Evolutionary conservation across 495 filamentous ascomycete species (phyloP).

Genomic region (Cryomyces minteri): DNA sequence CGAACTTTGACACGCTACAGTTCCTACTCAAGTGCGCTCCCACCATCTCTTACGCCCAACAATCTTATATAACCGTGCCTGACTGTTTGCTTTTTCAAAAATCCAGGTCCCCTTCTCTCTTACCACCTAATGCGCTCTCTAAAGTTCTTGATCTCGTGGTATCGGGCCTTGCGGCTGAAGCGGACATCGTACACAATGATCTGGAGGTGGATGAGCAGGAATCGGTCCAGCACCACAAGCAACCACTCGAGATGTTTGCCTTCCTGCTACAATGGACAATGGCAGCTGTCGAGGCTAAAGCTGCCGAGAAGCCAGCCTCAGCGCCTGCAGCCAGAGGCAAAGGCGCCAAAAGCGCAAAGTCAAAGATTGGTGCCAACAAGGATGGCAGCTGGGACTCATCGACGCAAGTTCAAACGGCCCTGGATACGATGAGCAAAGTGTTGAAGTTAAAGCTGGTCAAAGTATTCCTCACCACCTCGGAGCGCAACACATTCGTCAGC

Average conservation of each 20-base stretch:
- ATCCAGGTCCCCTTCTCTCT: conserved; percentile 61
- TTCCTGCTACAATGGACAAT: conserved; percentile 93
- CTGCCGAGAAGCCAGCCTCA: conserved; percentile 67
- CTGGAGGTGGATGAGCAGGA: conserved; percentile 86
- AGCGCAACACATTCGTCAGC: conserved; percentile 83
- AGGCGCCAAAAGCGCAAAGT: conserved; percentile 60
- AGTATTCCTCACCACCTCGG: conserved; percentile 92
- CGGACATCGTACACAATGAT: conserved; percentile 69
- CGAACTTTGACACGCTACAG: conserved; percentile 78
- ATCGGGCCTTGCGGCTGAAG: conserved; percentile 83
- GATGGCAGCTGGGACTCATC: conserved; percentile 80
- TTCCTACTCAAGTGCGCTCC: conserved; percentile 90
- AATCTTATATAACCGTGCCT: conserved; percentile 18
- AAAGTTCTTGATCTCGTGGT: conserved; percentile 88
- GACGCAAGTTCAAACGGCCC: conserved; percentile 64
- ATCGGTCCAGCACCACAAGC: conserved; percentile 65
- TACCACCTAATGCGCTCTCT: conserved; percentile 66
- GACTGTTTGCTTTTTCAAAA: conserved; percentile 46
- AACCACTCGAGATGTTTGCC: conserved; percentile 81
- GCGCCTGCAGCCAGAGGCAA: conserved; percentile 43
- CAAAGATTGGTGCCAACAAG: conserved; percentile 38
- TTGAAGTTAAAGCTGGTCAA: conserved; percentile 80
- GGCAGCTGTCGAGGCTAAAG: conserved; percentile 80
- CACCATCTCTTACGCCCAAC: conserved; percentile 33
- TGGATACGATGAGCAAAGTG: conserved; percentile 91